Percentiles rank a stretch among this genome's conserved stretches.
These are phyloP conservation scores for Naganishia friedmannii DNA, from an alignment of 768 basidiomycete genomes.

Conservation along the genomic window DNA sequence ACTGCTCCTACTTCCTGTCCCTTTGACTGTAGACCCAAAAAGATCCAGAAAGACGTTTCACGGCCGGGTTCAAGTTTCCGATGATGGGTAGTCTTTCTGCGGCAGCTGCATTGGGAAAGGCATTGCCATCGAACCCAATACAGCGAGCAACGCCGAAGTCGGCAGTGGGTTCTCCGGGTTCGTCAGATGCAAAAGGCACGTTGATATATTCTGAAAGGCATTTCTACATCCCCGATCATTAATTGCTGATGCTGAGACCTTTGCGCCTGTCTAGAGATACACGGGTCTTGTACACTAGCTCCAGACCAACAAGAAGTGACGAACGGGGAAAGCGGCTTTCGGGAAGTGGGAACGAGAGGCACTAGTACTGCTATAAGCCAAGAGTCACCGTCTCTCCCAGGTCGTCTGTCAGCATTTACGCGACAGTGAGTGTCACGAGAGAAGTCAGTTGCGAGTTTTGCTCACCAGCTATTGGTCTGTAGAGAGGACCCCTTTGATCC, in stretches of 20 bases:
- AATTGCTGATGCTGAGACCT: no score
- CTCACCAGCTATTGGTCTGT: not conserved
- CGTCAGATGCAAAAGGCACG: not conserved
- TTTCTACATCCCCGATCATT: no score
- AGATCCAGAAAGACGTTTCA: conserved; percentile 67
- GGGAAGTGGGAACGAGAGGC: not conserved
- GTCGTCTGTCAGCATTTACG: not conserved
- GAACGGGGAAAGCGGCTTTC: not conserved
- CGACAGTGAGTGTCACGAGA: not conserved
- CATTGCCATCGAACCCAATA: not conserved
- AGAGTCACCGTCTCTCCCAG: not conserved
- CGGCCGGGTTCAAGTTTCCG: conserved; percentile 21
- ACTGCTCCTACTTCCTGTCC: not conserved
- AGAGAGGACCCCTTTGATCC: not conserved
- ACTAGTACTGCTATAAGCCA: not conserved
- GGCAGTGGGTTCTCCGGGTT: not conserved
- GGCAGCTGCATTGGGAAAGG: not conserved
- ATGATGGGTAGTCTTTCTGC: conserved; percentile 10
- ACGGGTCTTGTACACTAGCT: not conserved
- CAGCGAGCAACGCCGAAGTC: not conserved
- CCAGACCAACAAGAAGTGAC: not conserved
- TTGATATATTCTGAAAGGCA: not conserved
- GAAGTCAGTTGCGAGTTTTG: not conserved
- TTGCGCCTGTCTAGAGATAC: not conserved
- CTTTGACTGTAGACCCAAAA: not conserved